Percentiles rank a stretch among this genome's conserved stretches.
Evolutionary conservation across 2,329 filamentous ascomycete genomes (phyloP).

Genomic region (Aspergillus sp.): DNA sequence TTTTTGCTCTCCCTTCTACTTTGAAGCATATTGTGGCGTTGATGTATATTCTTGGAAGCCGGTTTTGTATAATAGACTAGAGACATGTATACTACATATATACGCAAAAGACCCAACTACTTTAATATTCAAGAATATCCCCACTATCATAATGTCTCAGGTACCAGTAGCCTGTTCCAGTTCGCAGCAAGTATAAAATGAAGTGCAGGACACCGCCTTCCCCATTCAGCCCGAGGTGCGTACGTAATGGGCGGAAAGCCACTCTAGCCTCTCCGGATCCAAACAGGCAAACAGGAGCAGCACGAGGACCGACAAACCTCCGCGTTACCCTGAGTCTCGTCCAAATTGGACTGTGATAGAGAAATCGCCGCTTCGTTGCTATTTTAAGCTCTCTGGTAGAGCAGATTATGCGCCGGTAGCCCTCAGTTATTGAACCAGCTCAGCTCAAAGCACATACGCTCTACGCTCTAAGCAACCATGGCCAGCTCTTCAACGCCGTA

Average conservation of each 20-base stretch:
- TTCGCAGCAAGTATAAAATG: neutral
- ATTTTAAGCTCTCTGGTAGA: conserved; percentile 10
- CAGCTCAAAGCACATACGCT: neutral
- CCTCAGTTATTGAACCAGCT: neutral
- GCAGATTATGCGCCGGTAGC: conserved; percentile 9
- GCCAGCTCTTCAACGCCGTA: conserved; percentile 38
- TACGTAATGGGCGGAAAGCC: conserved; percentile 34
- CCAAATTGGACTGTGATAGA: neutral
- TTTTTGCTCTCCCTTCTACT: neutral
- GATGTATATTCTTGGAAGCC: neutral
- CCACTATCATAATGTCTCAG: no score
- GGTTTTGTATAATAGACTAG: neutral
- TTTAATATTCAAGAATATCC: no score
- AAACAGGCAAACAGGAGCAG: conserved; percentile 7
- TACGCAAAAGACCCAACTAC: neutral
- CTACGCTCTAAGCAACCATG: conserved; percentile 22
- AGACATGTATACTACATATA: neutral
- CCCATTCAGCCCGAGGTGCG: conserved; percentile 22
- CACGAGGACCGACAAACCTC: conserved; percentile 11
- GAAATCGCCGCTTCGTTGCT: neutral
- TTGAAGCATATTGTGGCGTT: conserved; percentile 21
- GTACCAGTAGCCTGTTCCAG: neutral
- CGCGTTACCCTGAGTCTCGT: conserved; percentile 5
- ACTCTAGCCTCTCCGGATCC: conserved; percentile 39
- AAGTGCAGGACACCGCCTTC: conserved; percentile 15